Evolutionary conservation across 306 rosid species (phyloP), one percentile per base, ranked within the genome.

Genomic region (Castanospermum australe): DNA sequence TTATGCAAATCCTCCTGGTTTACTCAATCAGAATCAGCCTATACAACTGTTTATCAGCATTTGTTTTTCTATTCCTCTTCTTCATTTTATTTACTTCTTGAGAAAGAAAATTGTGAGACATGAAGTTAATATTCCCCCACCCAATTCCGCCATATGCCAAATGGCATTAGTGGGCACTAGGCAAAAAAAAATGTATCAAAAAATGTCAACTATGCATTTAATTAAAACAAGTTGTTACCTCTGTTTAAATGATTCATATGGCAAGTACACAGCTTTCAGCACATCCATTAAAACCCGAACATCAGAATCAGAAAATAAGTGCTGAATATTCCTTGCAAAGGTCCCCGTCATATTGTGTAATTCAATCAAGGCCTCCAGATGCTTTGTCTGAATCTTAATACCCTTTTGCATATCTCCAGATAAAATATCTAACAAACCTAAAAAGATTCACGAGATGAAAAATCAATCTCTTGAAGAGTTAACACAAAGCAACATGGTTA

Each of bases 321-420:
- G 96, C 81, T 96, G 97, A 83, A 96, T 87, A 83, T 96, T 96
- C 91, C 98, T 86, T 33, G 98, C 96, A 87, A 96, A 93, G 75
- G 94, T 84, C 81, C 97, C 97, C 5, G 99, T 93, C 89, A 93
- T 85, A 55, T 86, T 93, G 87, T 96, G 99, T 48, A 96, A 87
- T 66, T 93, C 98, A 83, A 93, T 96, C 87, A 93, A 87, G 64
- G 94, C 92, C 79, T 90, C 97, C 70, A 96, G 83, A 83, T 96
- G 99, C 87, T 89, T 96, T 6, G 93, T 88, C 87, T 93, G 99
- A 84, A 90, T 89, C 88, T 89, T 96, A 80, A 84, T 90, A 78
- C 99, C 99, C 89, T 96, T 96, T 55, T 94, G 97, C 98, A 91
- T 93, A 81, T 91, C 98, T 61, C 98, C 97, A 67, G 98, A 90